Evolutionary conservation across 805 yeast genomes (phyloP).

Genomic region (Ogataea trehaloabstinens): DNA sequence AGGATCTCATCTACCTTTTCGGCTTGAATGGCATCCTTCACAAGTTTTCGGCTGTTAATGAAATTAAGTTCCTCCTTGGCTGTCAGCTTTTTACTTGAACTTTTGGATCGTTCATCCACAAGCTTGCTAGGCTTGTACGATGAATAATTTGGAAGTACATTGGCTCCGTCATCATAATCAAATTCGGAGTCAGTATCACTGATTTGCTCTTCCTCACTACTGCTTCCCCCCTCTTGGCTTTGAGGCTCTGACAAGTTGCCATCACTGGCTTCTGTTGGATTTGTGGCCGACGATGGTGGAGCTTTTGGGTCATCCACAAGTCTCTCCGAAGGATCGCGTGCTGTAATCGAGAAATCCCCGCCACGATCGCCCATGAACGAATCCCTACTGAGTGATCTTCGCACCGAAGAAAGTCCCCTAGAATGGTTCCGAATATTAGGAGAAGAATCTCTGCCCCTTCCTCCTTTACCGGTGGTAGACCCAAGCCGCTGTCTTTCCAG

Average conservation of each 20-base stretch:
- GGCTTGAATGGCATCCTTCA: constrained; percentile 48
- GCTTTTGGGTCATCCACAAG: constrained; percentile 32
- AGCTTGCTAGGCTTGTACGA: constrained; percentile 20
- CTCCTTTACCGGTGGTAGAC: constrained; percentile 17
- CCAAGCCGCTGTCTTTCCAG: constrained; percentile 26
- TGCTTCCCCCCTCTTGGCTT: constrained; percentile 2
- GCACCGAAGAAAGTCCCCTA: constrained; percentile 22
- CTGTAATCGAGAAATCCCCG: constrained; percentile 60
- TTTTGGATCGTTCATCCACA: constrained; percentile 6
- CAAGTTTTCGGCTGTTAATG: constrained; percentile 26
- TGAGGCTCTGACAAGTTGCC: constrained; percentile 18
- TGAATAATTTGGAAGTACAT: constrained; percentile 56
- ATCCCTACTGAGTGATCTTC: constrained; percentile 25
- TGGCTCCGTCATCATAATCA: constrained; percentile 60
- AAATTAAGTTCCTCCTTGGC: constrained; percentile 20
- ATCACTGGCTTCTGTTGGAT: constrained; percentile 3
- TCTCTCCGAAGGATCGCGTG: constrained; percentile 74
- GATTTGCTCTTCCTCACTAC: constrained; percentile 59
- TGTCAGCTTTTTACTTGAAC: constrained; percentile 11
- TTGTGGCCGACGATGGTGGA: neutral
- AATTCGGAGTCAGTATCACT: constrained; percentile 60
- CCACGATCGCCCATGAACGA: constrained; percentile 19
- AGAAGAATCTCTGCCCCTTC: constrained; percentile 21
- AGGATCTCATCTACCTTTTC: constrained; percentile 53
- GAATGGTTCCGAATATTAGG: constrained; percentile 16